A percentile compares a stretch with the other conserved stretches of the same genome.
Conservation (phyloP, 78 protist species). For the Isochrysis galbana region DNA sequence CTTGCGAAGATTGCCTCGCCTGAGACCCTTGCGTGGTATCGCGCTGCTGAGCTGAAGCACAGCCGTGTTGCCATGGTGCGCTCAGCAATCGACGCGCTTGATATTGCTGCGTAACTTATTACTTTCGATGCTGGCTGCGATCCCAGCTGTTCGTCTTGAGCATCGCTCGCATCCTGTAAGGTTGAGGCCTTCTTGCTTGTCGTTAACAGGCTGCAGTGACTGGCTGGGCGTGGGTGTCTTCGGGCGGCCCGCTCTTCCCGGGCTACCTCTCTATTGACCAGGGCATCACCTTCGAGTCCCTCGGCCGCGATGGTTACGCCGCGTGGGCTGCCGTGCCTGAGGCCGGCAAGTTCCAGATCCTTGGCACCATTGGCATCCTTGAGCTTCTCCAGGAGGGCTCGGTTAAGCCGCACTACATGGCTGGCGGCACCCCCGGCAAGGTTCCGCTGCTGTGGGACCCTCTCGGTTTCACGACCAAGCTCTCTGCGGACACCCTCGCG, state of each 20-base stretch:
- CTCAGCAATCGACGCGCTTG: too few species aligned
- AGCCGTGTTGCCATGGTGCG: too few species aligned
- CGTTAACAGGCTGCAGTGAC: not conserved
- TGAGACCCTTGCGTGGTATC: too few species aligned
- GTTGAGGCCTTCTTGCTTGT: too few species aligned
- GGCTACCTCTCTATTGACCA: not conserved
- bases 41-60: too few species aligned
- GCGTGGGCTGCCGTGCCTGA: not conserved
- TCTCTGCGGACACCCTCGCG: not conserved
- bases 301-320: not conserved
- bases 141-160: too few species aligned
- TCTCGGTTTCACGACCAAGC: not conserved
- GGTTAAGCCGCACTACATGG: not conserved
- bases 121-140: too few species aligned
- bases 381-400: not conserved
- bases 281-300: not conserved
- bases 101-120: too few species aligned
- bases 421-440: not conserved
- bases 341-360: not conserved
- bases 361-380: not conserved
- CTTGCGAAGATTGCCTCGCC: too few species aligned
- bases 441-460: not conserved
- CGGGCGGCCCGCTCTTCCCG: not conserved
- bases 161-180: too few species aligned
- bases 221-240: not conserved